These are phyloP conservation scores for Silene coronaria DNA, from an alignment of 179 eudicot genomes.

Conservation along the genomic window DNA sequence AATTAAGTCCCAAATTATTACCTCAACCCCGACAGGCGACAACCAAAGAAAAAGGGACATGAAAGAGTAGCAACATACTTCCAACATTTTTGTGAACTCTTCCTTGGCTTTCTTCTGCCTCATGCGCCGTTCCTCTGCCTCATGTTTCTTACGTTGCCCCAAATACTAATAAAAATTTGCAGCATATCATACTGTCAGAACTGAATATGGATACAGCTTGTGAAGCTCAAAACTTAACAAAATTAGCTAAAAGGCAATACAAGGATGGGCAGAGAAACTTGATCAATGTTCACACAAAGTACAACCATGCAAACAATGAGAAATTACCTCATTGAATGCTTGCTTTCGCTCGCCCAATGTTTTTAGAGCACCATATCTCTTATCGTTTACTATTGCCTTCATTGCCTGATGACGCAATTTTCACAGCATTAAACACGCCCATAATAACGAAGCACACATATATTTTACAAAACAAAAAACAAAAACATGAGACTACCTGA, in stretches of 20 bases:
- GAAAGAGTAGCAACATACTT: conserved; percentile 45
- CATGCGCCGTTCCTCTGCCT: conserved; percentile 88
- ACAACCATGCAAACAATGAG: not conserved
- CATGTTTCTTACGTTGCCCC: conserved; percentile 89
- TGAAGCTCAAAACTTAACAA: not conserved
- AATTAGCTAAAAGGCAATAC: not conserved
- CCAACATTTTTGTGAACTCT: conserved; percentile 85
- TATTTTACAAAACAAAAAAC: not conserved
- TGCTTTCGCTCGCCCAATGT: conserved; percentile 95
- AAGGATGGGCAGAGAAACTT: conserved; percentile 7
- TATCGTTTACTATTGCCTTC: conserved; percentile 91
- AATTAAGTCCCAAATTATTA: conserved; percentile 11
- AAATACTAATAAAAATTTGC: conserved; percentile 45
- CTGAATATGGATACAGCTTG: not conserved
- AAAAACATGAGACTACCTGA: conserved; percentile 48
- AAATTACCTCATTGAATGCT: conserved; percentile 86
- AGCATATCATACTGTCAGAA: conserved; percentile 5
- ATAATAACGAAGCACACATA: not conserved
- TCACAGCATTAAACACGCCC: conserved; percentile 16
- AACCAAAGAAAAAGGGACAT: not conserved
- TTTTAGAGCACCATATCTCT: conserved; percentile 82
- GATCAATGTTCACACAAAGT: not conserved
- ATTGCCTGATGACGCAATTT: conserved; percentile 54
- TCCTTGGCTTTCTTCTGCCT: conserved; percentile 90
- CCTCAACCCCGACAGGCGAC: not conserved